A percentile compares a stretch with the other conserved stretches of the same genome.
Evolutionary conservation across 2,329 filamentous ascomycete genomes (phyloP).

Genomic region (Talaromyces sp.): DNA sequence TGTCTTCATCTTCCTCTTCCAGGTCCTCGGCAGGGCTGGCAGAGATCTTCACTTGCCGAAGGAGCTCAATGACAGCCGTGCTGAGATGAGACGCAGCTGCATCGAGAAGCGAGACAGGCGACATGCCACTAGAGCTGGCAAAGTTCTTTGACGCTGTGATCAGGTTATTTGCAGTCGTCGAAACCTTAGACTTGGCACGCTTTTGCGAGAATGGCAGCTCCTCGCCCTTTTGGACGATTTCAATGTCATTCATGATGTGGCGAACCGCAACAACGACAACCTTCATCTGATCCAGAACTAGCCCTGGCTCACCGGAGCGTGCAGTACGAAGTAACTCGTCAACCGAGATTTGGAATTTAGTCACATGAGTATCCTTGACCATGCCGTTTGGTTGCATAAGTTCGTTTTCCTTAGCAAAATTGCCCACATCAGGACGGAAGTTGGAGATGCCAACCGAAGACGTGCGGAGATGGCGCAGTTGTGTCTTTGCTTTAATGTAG

Average conservation of each 20-base stretch:
- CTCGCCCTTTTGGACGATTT: slow-evolving; percentile 51
- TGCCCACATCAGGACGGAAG: slow-evolving; percentile 32
- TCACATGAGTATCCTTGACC: slow-evolving; percentile 87
- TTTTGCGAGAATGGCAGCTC: slow-evolving; percentile 54
- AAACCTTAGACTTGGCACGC: slow-evolving; percentile 74
- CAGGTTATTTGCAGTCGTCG: slow-evolving; percentile 89
- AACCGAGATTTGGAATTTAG: slow-evolving; percentile 88
- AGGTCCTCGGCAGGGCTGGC: slow-evolving; percentile 68
- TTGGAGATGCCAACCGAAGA: slow-evolving; percentile 68
- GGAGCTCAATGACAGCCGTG: slow-evolving; percentile 75
- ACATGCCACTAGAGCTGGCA: slow-evolving; percentile 72
- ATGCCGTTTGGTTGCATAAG: slow-evolving; percentile 68
- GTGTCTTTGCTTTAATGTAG: slow-evolving; percentile 82
- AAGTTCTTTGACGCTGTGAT: slow-evolving; percentile 95
- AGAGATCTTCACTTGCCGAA: slow-evolving; percentile 77
- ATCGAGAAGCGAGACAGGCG: slow-evolving; percentile 87
- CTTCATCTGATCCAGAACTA: slow-evolving; percentile 81
- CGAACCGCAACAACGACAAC: slow-evolving; percentile 75
- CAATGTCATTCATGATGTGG: slow-evolving; percentile 75
- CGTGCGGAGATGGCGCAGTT: slow-evolving; percentile 72
- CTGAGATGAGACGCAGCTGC: slow-evolving; percentile 88
- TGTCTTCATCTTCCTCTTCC: slow-evolving; percentile 68
- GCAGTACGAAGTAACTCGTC: slow-evolving; percentile 81
- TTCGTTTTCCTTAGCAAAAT: slow-evolving; percentile 62
- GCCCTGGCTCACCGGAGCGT: slow-evolving; percentile 64